phyloP scores from a whole-genome alignment of 2,329 filamentous ascomycete genomes.

The Pleoardoris graminearum region DNA sequence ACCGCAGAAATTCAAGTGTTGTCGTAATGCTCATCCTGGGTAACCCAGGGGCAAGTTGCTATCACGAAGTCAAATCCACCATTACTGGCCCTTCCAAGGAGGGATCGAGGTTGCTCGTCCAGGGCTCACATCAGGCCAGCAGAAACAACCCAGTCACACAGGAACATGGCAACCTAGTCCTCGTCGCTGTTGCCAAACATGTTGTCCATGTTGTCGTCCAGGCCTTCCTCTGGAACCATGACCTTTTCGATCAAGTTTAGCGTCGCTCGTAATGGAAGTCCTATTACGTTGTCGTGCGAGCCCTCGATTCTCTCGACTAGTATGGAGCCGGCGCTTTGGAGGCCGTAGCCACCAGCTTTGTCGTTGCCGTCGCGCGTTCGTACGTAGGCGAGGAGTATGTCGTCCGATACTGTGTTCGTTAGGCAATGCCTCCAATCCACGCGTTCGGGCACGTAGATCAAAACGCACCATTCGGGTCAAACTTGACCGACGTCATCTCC shows the following conservation, averaged over 20 bases:
- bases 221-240: slow-evolving; percentile 66
- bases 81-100: no score
- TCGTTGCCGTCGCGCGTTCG: slow-evolving; percentile 88
- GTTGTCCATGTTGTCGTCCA: slow-evolving; percentile 40
- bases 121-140: not conserved
- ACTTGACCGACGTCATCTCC: slow-evolving; percentile 90
- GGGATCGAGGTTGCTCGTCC: no score
- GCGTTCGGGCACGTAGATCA: not conserved
- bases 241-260: slow-evolving; percentile 85
- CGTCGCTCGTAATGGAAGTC: slow-evolving; percentile 77
- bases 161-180: not conserved
- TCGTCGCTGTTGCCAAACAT: slow-evolving; percentile 10
- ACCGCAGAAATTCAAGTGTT: not conserved
- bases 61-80: no score
- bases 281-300: slow-evolving; percentile 90
- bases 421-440: not conserved
- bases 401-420: slow-evolving; percentile 64
- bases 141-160: not conserved
- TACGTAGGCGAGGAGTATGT: slow-evolving; percentile 79
- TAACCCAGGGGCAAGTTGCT: no score
- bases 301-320: slow-evolving; percentile 89
- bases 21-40: no score
- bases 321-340: slow-evolving; percentile 86
- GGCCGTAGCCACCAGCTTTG: slow-evolving; percentile 93
- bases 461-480: slow-evolving; percentile 62